Evolutionary conservation across 176 grass and related monocot species (phyloP), one percentile per base, ranked within the genome.

Genomic region (Metroxylon sagu): DNA sequence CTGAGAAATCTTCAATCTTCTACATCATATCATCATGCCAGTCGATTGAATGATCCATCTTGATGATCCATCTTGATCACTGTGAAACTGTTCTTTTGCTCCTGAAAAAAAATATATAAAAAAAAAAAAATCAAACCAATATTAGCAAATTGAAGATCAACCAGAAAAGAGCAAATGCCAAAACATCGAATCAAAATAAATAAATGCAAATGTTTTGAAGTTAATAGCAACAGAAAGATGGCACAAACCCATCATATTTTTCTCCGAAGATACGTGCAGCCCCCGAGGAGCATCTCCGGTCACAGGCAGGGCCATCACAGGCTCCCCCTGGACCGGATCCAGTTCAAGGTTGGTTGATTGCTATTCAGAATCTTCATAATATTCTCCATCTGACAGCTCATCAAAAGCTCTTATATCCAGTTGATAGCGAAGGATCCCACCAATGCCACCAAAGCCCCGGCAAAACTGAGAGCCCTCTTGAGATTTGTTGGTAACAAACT

Each of bases 351-450:
- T 70, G 50, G 50, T 71, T 49, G 68, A 72, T 54, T 79, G 76
- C 76, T 79, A 66, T 49, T 78, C 76, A 66, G 58, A 66, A 25
- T 65, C 76, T 26, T 77, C 75, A 16, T 43, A 60, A 16, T 52
- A 65, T 54, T 78, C 75, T 60, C 27, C 61, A 54, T 79, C 62
- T 14, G 61, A 60, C 27, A 19, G 23, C 16, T 79, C 68, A 51
- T 79, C 68, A 18, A 63, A 77, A 12, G 25, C 59, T 39, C 67
- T 70, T 15, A 77, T 28, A 26, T 70, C 67, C 25, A 64, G 25
- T 30, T 12, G 66, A 48, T 77, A 77, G 25, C 53, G 75, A 35
- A 77, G 67, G 39, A 71, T 77, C 16, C 74, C 74, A 29, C 74
- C 66, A 55, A 77, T 70, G 14, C 66, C 74, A 61, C 66, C 66